Percentiles rank a stretch among this genome's conserved stretches.
phyloP scores from a whole-genome alignment of 169 alveolate genomes.

The Perkinsus chesapeaki region DNA sequence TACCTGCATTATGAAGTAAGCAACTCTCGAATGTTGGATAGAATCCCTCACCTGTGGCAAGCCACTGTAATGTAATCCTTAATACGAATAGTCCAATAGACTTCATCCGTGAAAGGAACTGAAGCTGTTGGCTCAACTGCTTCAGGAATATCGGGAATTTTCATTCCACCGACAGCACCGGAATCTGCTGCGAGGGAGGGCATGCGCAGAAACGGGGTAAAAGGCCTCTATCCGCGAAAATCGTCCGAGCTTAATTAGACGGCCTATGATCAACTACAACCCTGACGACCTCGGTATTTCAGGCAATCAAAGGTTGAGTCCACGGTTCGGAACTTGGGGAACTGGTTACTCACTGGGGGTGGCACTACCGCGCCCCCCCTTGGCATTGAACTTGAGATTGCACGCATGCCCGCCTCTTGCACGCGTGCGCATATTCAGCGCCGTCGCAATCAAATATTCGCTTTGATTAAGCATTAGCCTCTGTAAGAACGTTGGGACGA shows the following conservation, averaged over 20 bases:
- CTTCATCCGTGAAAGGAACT: neutral
- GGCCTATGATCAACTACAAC: too few relatives aligned
- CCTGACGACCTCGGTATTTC: too few relatives aligned
- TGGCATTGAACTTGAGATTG: too few relatives aligned
- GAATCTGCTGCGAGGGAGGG: neutral
- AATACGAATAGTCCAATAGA: neutral
- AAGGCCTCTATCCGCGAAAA: neutral
- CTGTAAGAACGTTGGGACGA: too few relatives aligned
- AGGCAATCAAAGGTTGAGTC: too few relatives aligned
- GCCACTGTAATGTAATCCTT: neutral
- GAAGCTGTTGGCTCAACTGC: neutral
- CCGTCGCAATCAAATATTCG: too few relatives aligned
- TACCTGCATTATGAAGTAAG: neutral
- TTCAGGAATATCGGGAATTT: neutral
- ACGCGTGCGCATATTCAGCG: too few relatives aligned
- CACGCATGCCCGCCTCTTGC: too few relatives aligned
- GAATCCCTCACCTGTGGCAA: neutral
- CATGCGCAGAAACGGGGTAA: neutral
- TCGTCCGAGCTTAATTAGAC: neutral
- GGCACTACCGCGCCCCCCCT: too few relatives aligned
- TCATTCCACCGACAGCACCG: neutral
- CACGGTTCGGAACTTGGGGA: too few relatives aligned
- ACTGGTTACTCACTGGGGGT: too few relatives aligned
- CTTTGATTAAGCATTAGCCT: too few relatives aligned
- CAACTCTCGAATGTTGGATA: neutral